Percentiles rank a stretch among this genome's conserved stretches.
Conservation (phyloP, 352 stramenopile genomes). For the Pythium periplocum region DNA sequence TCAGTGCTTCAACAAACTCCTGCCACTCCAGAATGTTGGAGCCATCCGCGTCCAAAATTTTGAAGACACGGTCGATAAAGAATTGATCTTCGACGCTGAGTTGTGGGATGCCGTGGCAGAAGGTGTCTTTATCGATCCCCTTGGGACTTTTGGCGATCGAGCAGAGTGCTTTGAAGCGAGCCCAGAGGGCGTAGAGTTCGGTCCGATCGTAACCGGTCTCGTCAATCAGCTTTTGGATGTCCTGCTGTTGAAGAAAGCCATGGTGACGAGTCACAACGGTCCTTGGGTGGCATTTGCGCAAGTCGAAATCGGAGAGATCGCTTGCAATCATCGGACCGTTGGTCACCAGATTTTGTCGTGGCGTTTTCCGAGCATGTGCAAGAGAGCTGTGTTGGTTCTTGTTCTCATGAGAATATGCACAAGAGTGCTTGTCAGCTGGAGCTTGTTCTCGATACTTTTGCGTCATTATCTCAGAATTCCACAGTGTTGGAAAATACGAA, state of each 20-base stretch:
- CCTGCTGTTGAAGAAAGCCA: conserved; percentile 54
- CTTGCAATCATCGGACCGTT: neutral
- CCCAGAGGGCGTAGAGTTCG: conserved; percentile 64
- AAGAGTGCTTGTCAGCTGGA: too few relatives aligned
- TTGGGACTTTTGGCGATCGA: conserved; percentile 39
- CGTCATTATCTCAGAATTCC: neutral
- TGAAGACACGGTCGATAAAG: conserved; percentile 69
- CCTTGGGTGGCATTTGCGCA: conserved; percentile 26
- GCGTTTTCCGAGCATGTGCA: too few relatives aligned
- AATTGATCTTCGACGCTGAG: conserved; percentile 63
- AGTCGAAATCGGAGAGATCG: conserved; percentile 20
- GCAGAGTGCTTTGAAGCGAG: conserved; percentile 67
- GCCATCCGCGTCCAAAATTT: conserved; percentile 55
- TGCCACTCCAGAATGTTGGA: conserved; percentile 64
- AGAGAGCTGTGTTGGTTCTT: too few relatives aligned
- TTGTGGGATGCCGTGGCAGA: conserved; percentile 52
- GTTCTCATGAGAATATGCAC: too few relatives aligned
- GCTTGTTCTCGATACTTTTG: too few relatives aligned
- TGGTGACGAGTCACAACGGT: conserved; percentile 34
- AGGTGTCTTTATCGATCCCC: conserved; percentile 63
- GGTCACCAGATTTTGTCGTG: neutral
- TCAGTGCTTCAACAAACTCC: conserved; percentile 68
- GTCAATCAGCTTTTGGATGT: conserved; percentile 35
- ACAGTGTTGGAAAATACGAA: conserved; percentile 16
- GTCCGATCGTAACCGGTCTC: conserved; percentile 50